Base-by-base conservation (phyloP, 345 rosid genomes). In the Orychophragmus violaceus region DNA sequence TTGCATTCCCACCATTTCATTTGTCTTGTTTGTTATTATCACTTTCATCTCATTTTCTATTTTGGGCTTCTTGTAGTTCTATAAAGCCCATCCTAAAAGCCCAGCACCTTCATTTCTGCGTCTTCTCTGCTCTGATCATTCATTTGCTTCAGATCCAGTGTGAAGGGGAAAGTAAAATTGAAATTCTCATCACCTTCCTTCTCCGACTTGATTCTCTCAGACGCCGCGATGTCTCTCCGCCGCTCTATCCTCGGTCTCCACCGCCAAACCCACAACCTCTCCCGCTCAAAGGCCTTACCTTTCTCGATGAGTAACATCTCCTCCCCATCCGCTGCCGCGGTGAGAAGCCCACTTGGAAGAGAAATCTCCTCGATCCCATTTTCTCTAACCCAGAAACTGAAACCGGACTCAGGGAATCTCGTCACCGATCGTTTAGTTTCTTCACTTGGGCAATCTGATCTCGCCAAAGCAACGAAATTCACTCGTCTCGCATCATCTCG, bases 221-320 rank as follows among this genome's bases (percentile, higher is more conserved):
- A 32, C 59, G 45, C 6, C 59, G 19, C 56, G 62, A 73, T 73
- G 72, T 32, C 77, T 59, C 41, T 73, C 56, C 77, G 77, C 5
- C 77, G 77, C 22, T 16, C 48, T n/a, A 23, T 73, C 30, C 56
- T 73, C 25, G 67, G 45, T 59, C 49, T 73, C 42, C 67, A 73
- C 67, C 71, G 77, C 12, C 67, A 73, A 41, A 4, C 77, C 49
- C 46, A 49, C 18, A 65, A 12, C 8, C 54, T 59, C 12, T 8
- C 62, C 6, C 56, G 51, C 41, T 24, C 49, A 23, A 66, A 66
- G n/a, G 9, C 71, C 5, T 13, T 5, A 24, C 71, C 71, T 39
- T 41, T 72, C 67, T 39, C 67, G 10, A 50, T 50, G 66, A 57
- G 35, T 16, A 46, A 49, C 59, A 37, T 37, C 66, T 49, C 71